Evolutionary conservation across 2,329 filamentous ascomycete genomes (phyloP).

Genomic region (Xylariomycetidae sp.): DNA sequence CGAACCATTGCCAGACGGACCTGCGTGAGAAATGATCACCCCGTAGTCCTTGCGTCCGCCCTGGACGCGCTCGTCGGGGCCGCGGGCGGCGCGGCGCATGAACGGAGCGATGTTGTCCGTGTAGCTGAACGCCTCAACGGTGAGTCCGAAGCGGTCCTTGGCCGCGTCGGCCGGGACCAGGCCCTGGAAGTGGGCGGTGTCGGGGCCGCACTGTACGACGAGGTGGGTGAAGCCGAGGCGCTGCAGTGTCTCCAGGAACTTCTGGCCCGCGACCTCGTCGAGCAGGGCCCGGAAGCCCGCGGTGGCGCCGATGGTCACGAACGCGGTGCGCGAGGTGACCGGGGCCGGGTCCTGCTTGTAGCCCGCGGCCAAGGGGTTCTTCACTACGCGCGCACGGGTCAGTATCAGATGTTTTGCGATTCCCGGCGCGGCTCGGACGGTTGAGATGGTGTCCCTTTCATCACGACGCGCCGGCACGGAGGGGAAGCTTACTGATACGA

Average conservation of each 20-base stretch:
- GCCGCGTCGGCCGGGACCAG: conserved; percentile 14
- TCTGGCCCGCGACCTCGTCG: conserved; percentile 52
- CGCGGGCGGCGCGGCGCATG: conserved; percentile 49
- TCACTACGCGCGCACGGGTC: too few relatives aligned
- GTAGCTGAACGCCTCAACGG: conserved; percentile 61
- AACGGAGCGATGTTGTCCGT: conserved; percentile 53
- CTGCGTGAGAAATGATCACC: conserved; percentile 82
- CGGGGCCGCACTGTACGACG: conserved; percentile 73
- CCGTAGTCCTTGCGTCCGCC: conserved; percentile 46
- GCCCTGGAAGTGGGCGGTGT: conserved; percentile 50
- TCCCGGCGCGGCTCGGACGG: too few relatives aligned
- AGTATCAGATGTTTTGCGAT: too few relatives aligned
- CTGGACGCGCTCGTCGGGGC: conserved; percentile 30
- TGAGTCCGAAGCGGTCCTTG: conserved; percentile 30
- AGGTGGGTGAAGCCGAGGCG: conserved; percentile 62
- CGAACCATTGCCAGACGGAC: conserved; percentile 39
- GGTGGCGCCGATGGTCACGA: conserved; percentile 90
- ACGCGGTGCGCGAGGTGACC: conserved; percentile 44
- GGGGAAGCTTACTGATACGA: too few relatives aligned
- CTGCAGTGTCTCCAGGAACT: conserved; percentile 57
- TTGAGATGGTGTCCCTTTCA: too few relatives aligned
- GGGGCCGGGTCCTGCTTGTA: not conserved
- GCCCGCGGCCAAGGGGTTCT: too few relatives aligned
- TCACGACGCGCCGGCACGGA: too few relatives aligned
- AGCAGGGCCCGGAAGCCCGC: conserved; percentile 74